Conservation (phyloP, 1,284 basidiomycete species). For the Cryptococcus jaspeensis region DNA sequence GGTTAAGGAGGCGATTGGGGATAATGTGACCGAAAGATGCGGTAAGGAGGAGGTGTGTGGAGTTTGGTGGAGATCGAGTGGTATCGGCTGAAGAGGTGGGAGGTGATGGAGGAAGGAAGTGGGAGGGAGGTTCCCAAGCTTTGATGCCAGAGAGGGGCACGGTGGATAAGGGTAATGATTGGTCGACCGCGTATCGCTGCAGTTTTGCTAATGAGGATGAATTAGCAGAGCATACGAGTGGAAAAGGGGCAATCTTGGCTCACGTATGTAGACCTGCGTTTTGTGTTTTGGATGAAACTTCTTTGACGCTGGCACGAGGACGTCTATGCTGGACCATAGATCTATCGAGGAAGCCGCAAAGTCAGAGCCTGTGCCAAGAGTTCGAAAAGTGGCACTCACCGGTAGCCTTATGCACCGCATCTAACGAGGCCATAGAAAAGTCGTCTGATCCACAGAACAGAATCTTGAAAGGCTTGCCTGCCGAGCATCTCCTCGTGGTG, state of each 20-base stretch:
- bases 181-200: constrained; percentile 10
- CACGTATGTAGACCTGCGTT: constrained; percentile 7
- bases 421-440: constrained; percentile 50
- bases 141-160: constrained; percentile 12
- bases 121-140: constrained; percentile 3
- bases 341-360: constrained; percentile 19
- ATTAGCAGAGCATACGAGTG: not conserved
- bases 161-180: constrained; percentile 3
- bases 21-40: constrained; percentile 92
- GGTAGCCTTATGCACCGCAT: constrained; percentile 40
- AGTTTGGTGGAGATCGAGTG: constrained; percentile 67
- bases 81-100: constrained; percentile 25
- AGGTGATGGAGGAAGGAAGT: constrained; percentile 50
- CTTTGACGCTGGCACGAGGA: constrained; percentile 31
- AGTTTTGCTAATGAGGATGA: constrained; percentile 13
- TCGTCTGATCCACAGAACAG: constrained; percentile 53
- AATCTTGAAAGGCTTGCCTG: constrained; percentile 40
- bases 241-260: not conserved
- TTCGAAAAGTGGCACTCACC: constrained; percentile 25
- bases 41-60: constrained; percentile 68
- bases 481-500: not conserved
- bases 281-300: constrained; percentile 8
- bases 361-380: too few species aligned
- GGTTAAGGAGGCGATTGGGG: constrained; percentile 63
- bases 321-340: constrained; percentile 42